A percentile compares a stretch with the other conserved stretches of the same genome.
Evolutionary conservation across 192 early-diverging fungal genomes (phyloP).

Genomic region (Coemansia sp.): DNA sequence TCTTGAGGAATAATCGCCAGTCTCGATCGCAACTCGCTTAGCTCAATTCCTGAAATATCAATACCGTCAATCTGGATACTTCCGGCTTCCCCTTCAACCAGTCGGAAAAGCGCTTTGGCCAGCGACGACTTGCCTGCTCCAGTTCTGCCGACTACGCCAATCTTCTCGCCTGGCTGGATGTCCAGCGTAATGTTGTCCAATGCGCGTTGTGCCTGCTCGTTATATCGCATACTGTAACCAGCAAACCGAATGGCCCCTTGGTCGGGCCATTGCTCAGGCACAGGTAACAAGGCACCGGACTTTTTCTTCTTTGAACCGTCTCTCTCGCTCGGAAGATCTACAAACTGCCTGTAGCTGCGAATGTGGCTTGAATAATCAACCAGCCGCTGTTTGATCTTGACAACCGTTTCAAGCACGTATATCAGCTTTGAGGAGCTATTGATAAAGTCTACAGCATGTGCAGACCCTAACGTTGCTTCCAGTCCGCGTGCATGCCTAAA

Average conservation of each 20-base stretch:
- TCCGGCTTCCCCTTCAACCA: slow-evolving; percentile 55
- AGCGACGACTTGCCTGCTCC: slow-evolving; percentile 65
- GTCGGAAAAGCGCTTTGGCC: slow-evolving; percentile 58
- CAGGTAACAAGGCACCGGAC: not conserved
- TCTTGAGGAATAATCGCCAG: slow-evolving; percentile 68
- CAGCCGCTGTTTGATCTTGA: slow-evolving; percentile 3
- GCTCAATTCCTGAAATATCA: slow-evolving; percentile 56
- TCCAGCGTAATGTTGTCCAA: slow-evolving; percentile 40
- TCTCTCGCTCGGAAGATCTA: slow-evolving; percentile 13
- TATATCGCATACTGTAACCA: slow-evolving; percentile 45
- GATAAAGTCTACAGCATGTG: not conserved
- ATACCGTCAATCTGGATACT: slow-evolving; percentile 57
- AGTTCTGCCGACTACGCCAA: slow-evolving; percentile 58
- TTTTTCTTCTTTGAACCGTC: not conserved
- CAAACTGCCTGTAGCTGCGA: slow-evolving; percentile 71
- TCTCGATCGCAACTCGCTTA: slow-evolving; percentile 51
- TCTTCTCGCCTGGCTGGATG: slow-evolving; percentile 56
- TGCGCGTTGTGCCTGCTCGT: slow-evolving; percentile 20
- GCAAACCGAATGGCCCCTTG: slow-evolving; percentile 45
- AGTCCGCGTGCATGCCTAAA: not conserved
- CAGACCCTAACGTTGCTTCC: not conserved
- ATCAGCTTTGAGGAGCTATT: not conserved
- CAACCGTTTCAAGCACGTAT: not conserved
- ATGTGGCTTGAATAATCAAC: slow-evolving; percentile 70
- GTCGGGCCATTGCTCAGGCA: slow-evolving; percentile 47